Evolutionary conservation across 495 filamentous ascomycete genomes (phyloP).

Genomic region (Penicillium mononematosum): DNA sequence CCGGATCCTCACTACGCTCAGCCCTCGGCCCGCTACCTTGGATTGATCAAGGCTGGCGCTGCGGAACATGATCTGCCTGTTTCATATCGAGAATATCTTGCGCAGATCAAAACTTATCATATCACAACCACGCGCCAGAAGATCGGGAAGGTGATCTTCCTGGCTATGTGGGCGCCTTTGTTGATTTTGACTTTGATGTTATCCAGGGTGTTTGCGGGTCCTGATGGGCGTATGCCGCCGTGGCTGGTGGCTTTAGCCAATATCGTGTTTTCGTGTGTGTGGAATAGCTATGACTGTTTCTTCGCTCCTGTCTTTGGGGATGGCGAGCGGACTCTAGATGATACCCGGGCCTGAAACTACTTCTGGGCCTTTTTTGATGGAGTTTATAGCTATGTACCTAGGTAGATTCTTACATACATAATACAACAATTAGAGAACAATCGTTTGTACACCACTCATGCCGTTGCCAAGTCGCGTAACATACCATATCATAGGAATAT

Average conservation of each 20-base stretch:
- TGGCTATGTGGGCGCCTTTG: constrained; percentile 59
- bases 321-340: constrained; percentile 71
- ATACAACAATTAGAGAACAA: background rate
- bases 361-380: background rate
- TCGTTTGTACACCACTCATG: background rate
- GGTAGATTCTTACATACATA: constrained; percentile 5
- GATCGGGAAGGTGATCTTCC: constrained; percentile 61
- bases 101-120: constrained; percentile 62
- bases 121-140: constrained; percentile 64
- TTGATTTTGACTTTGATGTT: constrained; percentile 51
- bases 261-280: constrained; percentile 55
- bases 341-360: constrained; percentile 21
- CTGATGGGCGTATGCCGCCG: constrained; percentile 61
- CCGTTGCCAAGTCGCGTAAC: background rate
- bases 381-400: background rate
- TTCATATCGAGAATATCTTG: constrained; percentile 70
- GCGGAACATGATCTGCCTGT: constrained; percentile 71
- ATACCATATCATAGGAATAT: constrained; percentile 1
- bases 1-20: constrained; percentile 71
- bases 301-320: constrained; percentile 75
- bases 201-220: constrained; percentile 51
- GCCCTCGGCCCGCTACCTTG: constrained; percentile 77
- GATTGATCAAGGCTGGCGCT: constrained; percentile 73
- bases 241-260: constrained; percentile 60
- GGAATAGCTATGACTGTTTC: constrained; percentile 71